Conservation (phyloP, 2,329 filamentous ascomycete genomes). For the Xylariaceae sp. region DNA sequence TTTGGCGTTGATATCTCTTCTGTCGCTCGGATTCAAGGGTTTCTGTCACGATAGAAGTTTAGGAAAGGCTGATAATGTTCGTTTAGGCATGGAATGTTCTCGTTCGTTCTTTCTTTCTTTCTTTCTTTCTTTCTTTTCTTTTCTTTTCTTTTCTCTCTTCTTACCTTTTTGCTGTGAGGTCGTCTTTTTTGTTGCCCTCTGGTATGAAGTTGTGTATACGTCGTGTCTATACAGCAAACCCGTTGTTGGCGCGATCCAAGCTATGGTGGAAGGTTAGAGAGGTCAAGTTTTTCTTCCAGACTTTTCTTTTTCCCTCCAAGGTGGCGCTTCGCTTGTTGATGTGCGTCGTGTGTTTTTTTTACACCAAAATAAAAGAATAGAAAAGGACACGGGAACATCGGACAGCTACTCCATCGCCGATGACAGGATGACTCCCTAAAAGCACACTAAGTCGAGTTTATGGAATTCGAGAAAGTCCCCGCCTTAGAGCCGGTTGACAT, state of each 20-base stretch:
- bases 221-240: neutral
- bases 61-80: neutral
- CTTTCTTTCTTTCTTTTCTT: neutral
- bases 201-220: neutral
- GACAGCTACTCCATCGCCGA: constrained; percentile 3
- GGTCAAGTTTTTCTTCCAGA: neutral
- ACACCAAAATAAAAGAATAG: too few relatives aligned
- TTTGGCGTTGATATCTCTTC: constrained; percentile 13
- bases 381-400: too few relatives aligned
- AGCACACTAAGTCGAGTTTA: neutral
- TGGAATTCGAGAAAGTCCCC: constrained; percentile 4
- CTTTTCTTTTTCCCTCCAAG: neutral
- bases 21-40: constrained; percentile 8
- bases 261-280: neutral
- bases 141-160: neutral
- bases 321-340: neutral
- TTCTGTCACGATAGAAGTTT: constrained; percentile 13
- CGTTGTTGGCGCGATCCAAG: constrained; percentile 1
- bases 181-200: constrained; percentile 12
- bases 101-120: neutral
- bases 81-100: neutral
- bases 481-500: constrained; percentile 6
- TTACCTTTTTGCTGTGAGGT: constrained; percentile 13
- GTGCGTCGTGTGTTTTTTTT: too few relatives aligned
- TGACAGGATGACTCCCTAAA: neutral